phyloP scores from a whole-genome alignment of 495 filamentous ascomycete species.

The Penicillium ochrochloron region DNA sequence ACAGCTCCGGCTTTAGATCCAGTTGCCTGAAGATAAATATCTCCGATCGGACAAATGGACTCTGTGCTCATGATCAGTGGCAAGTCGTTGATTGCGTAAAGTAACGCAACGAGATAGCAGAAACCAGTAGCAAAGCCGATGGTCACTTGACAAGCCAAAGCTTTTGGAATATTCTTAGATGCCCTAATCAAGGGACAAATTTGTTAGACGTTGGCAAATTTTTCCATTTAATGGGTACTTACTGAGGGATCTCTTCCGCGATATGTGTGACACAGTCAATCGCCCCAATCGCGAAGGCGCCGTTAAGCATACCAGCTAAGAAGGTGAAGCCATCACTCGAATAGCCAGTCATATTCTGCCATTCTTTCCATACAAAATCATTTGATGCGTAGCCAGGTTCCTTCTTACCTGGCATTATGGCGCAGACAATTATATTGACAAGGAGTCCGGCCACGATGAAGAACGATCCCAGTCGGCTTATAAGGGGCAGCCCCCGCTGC shows the following conservation, averaged over 20 bases:
- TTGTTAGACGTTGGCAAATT: not conserved
- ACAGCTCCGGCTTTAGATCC: conserved; percentile 6
- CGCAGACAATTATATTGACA: conserved; percentile 1
- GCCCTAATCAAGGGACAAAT: not conserved
- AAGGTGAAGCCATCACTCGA: conserved; percentile 6
- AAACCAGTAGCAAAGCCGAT: conserved; percentile 6
- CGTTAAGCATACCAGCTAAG: conserved; percentile 8
- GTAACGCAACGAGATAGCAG: conserved; percentile 1
- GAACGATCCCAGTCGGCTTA: conserved; percentile 8
- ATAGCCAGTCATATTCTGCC: conserved; percentile 7
- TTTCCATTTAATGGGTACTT: not conserved
- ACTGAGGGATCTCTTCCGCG: conserved; percentile 9
- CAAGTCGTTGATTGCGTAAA: conserved; percentile 9
- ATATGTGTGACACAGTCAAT: conserved; percentile 5
- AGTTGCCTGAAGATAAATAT: conserved; percentile 6
- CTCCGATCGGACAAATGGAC: conserved; percentile 4
- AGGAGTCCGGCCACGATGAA: conserved; percentile 4
- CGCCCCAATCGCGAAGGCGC: conserved; percentile 5
- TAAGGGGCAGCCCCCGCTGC: not conserved
- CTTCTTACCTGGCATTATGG: not conserved
- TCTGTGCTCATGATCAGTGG: conserved; percentile 2
- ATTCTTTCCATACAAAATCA: conserved; percentile 10
- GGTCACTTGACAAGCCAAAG: not conserved
- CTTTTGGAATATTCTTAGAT: conserved; percentile 8
- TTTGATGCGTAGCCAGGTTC: not conserved